phyloP scores from a whole-genome alignment of 306 rosid genomes.

The Pterocarpus santalinus region DNA sequence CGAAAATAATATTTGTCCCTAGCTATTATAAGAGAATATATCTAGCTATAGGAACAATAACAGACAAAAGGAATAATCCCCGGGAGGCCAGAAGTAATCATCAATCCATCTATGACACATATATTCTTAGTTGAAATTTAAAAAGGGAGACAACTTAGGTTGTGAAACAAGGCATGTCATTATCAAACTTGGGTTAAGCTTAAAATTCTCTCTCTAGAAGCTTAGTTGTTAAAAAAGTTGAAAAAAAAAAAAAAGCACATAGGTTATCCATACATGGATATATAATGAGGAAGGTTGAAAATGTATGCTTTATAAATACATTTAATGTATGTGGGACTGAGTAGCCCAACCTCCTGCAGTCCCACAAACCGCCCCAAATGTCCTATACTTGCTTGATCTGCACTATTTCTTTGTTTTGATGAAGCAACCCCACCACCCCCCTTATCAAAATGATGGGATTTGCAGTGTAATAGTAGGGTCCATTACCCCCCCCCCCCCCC shows the following conservation, averaged over 20 bases:
- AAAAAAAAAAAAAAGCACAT: slow-evolving; percentile 15
- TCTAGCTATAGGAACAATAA: slow-evolving; percentile 45
- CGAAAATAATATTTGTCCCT: slow-evolving; percentile 24
- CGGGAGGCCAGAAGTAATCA: slow-evolving; percentile 51
- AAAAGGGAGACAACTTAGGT: slow-evolving; percentile 51
- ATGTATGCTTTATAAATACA: slow-evolving; percentile 53
- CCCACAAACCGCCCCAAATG: slow-evolving; percentile 96
- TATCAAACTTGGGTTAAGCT: slow-evolving; percentile 49
- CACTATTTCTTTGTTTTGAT: slow-evolving; percentile 76
- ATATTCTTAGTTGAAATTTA: slow-evolving; percentile 36
- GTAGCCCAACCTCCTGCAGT: slow-evolving; percentile 66
- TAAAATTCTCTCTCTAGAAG: slow-evolving; percentile 54
- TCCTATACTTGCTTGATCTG: slow-evolving; percentile 68
- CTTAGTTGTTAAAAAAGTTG: slow-evolving; percentile 20
- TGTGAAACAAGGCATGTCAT: slow-evolving; percentile 61
- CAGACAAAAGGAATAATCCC: slow-evolving; percentile 56
- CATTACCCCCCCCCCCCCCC: slow-evolving; percentile 39
- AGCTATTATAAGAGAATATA: slow-evolving; percentile 23
- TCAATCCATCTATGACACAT: slow-evolving; percentile 51
- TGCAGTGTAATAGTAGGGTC: slow-evolving; percentile 45
- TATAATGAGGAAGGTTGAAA: slow-evolving; percentile 58
- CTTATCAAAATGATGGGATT: slow-evolving; percentile 53
- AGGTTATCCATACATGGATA: slow-evolving; percentile 38
- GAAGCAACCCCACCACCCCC: slow-evolving; percentile 85
- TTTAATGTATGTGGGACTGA: slow-evolving; percentile 65